Percentiles rank a stretch among this genome's conserved stretches.
phyloP scores from a whole-genome alignment of 441 rosid genomes.

The Viola pubescens region DNA sequence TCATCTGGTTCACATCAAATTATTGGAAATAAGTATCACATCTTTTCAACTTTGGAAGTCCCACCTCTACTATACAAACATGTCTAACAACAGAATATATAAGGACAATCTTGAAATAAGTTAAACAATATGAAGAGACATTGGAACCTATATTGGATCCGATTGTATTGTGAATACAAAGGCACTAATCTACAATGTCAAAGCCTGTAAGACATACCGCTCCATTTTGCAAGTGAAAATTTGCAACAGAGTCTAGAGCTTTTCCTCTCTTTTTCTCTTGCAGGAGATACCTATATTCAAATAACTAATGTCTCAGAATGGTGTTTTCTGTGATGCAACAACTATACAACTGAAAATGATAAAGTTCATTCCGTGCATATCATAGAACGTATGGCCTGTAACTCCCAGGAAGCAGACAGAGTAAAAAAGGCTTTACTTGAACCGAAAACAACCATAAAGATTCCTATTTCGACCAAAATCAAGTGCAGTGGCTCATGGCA shows the following conservation, averaged over 20 bases:
- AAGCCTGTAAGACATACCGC: slow-evolving; percentile 44
- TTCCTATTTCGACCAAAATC: background rate
- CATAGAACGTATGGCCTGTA: background rate
- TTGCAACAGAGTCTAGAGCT: slow-evolving; percentile 93
- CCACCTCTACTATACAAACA: background rate
- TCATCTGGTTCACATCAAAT: slow-evolving; percentile 47
- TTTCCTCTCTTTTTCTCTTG: slow-evolving; percentile 94
- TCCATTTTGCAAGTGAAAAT: slow-evolving; percentile 98
- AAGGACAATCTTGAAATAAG: background rate
- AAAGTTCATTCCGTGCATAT: background rate
- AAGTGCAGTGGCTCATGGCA: background rate
- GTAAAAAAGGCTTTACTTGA: background rate
- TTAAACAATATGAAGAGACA: background rate
- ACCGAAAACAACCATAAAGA: background rate
- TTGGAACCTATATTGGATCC: no score
- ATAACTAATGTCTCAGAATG: slow-evolving; percentile 12
- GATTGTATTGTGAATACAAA: background rate
- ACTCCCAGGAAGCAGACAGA: background rate
- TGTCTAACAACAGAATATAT: no score
- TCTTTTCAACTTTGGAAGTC: background rate
- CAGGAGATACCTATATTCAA: slow-evolving; percentile 58
- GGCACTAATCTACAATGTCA: background rate
- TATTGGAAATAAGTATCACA: background rate
- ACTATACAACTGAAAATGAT: background rate
- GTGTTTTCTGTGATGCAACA: slow-evolving; percentile 2